These are phyloP conservation scores for Aspergillus chevalieri DNA, from an alignment of 2,329 filamentous ascomycete genomes.

Conservation along the genomic window DNA sequence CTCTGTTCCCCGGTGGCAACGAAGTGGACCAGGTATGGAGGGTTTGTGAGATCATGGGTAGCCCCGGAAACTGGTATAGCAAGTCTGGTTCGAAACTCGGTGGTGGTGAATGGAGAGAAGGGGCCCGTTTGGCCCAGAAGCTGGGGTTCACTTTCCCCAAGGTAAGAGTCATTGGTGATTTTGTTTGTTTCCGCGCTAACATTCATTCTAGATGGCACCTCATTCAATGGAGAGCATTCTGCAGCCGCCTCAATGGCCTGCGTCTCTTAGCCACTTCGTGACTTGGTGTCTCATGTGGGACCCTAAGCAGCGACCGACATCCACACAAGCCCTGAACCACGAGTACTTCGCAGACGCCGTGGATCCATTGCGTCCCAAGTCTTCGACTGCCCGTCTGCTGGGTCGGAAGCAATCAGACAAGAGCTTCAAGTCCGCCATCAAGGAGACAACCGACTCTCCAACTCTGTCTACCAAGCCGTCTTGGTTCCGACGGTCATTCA, in stretches of 20 bases:
- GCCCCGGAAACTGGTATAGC: conserved; percentile 96
- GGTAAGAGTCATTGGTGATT: conserved; percentile 31
- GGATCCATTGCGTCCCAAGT: conserved; percentile 88
- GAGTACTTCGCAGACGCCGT: conserved; percentile 92
- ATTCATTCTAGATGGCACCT: conserved; percentile 70
- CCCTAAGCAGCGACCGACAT: conserved; percentile 83
- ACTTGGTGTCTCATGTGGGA: conserved; percentile 99
- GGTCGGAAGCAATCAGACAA: conserved; percentile 87
- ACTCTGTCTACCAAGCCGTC: conserved; percentile 74
- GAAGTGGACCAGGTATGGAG: conserved; percentile 99
- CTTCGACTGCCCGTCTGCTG: conserved; percentile 73
- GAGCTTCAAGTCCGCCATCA: conserved; percentile 55
- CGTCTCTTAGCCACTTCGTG: conserved; percentile 82
- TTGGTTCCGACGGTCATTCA: conserved; percentile 94
- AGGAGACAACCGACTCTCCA: conserved; percentile 56
- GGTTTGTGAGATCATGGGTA: conserved; percentile 98
- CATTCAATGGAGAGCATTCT: conserved; percentile 94
- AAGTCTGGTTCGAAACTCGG: conserved; percentile 81
- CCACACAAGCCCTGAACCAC: conserved; percentile 86
- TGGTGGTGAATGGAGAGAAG: conserved; percentile 96
- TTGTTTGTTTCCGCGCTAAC: conserved; percentile 2
- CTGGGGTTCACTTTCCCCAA: conserved; percentile 97
- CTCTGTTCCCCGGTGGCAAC: conserved; percentile 92
- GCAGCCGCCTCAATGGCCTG: conserved; percentile 83
- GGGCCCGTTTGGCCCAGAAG: conserved; percentile 85